These are phyloP conservation scores for Multifurca ochricompacta DNA, from an alignment of 768 basidiomycete genomes.

Conservation along the genomic window DNA sequence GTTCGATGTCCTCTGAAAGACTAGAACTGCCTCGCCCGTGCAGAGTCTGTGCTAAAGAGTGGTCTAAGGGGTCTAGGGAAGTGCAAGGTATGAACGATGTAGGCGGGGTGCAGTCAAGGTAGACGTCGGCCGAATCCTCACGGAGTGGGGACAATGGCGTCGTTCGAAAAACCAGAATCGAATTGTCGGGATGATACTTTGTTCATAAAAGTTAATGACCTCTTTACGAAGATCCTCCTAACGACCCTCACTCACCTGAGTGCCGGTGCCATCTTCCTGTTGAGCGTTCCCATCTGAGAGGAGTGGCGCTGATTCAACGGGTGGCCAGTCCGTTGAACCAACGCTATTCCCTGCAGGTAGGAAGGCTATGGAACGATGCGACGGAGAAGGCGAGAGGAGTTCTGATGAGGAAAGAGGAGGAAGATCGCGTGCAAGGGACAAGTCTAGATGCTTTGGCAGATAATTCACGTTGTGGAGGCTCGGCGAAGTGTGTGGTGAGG, in stretches of 20 bases:
- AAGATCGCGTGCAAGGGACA: neutral
- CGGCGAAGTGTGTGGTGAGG: neutral
- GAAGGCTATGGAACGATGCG: neutral
- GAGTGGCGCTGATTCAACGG: neutral
- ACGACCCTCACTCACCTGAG: neutral
- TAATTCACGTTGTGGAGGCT: neutral
- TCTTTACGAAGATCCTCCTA: neutral
- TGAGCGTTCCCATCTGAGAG: neutral
- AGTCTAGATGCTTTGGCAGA: neutral
- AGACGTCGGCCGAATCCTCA: neutral
- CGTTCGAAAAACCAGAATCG: neutral
- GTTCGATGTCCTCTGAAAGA: neutral
- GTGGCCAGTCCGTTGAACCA: constrained; percentile 11
- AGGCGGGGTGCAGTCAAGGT: too few relatives aligned
- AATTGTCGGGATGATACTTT: neutral
- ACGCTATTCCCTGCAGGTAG: neutral
- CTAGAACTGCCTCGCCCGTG: too few relatives aligned
- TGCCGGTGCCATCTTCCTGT: neutral
- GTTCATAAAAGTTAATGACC: neutral
- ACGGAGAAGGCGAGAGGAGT: neutral
- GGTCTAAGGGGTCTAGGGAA: neutral
- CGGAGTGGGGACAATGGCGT: neutral
- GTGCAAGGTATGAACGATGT: neutral
- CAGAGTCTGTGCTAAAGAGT: too few relatives aligned
- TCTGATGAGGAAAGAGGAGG: neutral